These are phyloP conservation scores for Macrocybe gigantea DNA, from an alignment of 768 basidiomycete genomes.

Conservation along the genomic window DNA sequence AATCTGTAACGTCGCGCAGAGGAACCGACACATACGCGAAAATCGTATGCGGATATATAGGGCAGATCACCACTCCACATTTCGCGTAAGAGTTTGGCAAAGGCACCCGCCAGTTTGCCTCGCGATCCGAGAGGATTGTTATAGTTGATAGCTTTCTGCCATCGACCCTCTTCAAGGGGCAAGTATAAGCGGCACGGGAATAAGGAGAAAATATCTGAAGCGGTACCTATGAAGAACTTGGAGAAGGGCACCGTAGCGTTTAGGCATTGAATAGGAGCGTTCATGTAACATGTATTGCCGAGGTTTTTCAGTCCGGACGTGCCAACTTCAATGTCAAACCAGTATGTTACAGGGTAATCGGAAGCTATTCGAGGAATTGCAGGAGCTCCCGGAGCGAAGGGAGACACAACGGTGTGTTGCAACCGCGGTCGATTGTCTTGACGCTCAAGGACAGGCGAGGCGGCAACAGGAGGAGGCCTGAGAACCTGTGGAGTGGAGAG, in stretches of 20 bases:
- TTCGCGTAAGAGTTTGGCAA: constrained; percentile 76
- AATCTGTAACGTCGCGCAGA: not conserved
- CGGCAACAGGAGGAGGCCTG: constrained; percentile 77
- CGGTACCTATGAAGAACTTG: constrained; percentile 82
- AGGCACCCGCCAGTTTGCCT: constrained; percentile 75
- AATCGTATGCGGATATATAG: constrained; percentile 75
- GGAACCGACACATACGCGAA: constrained; percentile 54
- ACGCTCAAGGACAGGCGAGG: constrained; percentile 62
- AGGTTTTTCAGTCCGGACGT: constrained; percentile 89
- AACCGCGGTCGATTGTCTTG: constrained; percentile 69
- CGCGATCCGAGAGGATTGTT: constrained; percentile 84
- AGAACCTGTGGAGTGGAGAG: constrained; percentile 54
- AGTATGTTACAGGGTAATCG: constrained; percentile 81
- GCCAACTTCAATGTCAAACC: constrained; percentile 76
- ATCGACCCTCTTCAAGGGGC: constrained; percentile 55
- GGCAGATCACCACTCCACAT: constrained; percentile 87
- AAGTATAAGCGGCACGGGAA: constrained; percentile 6
- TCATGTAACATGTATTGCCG: constrained; percentile 99
- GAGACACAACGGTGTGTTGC: constrained; percentile 26
- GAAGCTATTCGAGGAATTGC: constrained; percentile 62
- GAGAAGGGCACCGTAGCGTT: constrained; percentile 93
- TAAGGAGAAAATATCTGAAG: not conserved
- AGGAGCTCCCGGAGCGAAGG: constrained; percentile 27
- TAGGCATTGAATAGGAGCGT: constrained; percentile 94
- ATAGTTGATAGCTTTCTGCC: constrained; percentile 80